phyloP scores from a whole-genome alignment of 1,139 yeast genomes.

The Geotrichum candidum region DNA sequence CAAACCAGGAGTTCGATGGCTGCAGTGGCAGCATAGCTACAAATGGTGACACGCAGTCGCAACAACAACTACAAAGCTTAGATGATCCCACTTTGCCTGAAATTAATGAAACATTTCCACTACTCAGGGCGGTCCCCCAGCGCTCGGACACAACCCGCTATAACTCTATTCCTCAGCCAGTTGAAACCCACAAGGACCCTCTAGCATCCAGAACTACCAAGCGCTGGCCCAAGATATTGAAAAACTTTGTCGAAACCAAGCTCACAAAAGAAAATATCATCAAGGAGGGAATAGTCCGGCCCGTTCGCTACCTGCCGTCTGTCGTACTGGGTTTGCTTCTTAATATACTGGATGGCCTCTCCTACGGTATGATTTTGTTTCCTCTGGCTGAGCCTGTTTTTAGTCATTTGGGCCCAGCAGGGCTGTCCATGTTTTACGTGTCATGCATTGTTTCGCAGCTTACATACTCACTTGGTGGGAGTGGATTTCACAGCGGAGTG shows the following conservation, averaged over 20 bases:
- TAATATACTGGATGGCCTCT: constrained; percentile 85
- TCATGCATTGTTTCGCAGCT: constrained; percentile 84
- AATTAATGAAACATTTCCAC: background rate
- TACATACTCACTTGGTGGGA: constrained; percentile 83
- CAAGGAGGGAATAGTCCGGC: constrained; percentile 29
- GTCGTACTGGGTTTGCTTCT: constrained; percentile 62
- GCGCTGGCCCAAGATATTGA: background rate
- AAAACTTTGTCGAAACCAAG: constrained; percentile 5
- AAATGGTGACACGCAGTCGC: background rate
- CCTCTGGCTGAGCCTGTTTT: constrained; percentile 81
- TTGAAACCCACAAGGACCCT: background rate
- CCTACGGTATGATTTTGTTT: constrained; percentile 96
- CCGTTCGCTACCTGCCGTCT: constrained; percentile 43
- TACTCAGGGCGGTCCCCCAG: background rate
- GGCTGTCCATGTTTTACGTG: constrained; percentile 88
- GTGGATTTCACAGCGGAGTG: constrained; percentile 80
- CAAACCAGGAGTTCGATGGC: background rate
- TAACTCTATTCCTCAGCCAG: background rate
- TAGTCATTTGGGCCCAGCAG: constrained; percentile 75
- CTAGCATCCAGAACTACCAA: background rate
- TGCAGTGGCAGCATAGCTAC: background rate
- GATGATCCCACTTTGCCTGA: background rate
- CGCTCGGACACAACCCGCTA: background rate
- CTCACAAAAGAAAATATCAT: constrained; percentile 13
- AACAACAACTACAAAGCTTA: background rate